These are phyloP conservation scores for Immersiporthe knoxdaviesiana DNA, from an alignment of 2,329 filamentous ascomycete species.

Conservation along the genomic window DNA sequence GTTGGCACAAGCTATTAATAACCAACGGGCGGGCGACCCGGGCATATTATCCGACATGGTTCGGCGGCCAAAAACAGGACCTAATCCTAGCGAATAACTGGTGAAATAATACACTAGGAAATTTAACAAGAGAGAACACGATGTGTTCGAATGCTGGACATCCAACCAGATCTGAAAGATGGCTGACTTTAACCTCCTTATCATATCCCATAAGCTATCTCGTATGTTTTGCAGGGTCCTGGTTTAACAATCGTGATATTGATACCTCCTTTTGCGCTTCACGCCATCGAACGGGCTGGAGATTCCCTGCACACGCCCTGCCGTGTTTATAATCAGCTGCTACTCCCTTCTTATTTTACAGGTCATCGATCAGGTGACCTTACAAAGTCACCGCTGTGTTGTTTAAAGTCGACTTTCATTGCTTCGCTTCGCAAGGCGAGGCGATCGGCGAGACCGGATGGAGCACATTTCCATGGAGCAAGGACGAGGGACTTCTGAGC, in stretches of 20 bases:
- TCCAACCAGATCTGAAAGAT: not conserved
- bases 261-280: not conserved
- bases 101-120: not conserved
- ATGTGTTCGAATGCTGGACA: not conserved
- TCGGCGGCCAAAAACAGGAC: not conserved
- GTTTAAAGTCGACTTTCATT: not conserved
- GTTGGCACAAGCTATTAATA: not conserved
- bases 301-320: not conserved
- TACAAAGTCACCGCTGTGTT: not conserved
- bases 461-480: not conserved
- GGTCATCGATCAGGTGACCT: not conserved
- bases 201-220: not conserved
- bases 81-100: not conserved
- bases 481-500: not conserved
- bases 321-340: not conserved
- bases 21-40: not conserved
- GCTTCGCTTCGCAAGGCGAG: not conserved
- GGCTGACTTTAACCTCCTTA: not conserved
- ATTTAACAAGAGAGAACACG: not conserved
- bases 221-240: not conserved
- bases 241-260: not conserved
- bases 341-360: not conserved
- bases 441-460: not conserved
- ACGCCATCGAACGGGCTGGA: not conserved
- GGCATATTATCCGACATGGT: not conserved